Conservation (phyloP, 306 rosid genomes). For the Hippophae gyantsensis region DNA sequence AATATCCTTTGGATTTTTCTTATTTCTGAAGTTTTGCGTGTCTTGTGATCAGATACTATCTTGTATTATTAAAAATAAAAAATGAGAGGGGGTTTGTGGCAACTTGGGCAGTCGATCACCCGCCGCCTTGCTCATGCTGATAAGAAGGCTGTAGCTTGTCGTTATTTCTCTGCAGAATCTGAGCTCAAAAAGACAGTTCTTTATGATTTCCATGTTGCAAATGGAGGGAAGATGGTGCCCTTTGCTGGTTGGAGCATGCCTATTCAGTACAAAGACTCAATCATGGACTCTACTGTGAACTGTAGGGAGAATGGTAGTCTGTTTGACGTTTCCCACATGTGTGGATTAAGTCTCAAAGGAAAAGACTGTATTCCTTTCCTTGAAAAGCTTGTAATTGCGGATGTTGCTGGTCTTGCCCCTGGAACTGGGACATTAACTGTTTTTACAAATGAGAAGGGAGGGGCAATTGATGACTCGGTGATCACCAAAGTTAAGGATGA, state of each 20-base stretch:
- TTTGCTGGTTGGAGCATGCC: conserved; percentile 99
- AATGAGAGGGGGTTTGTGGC: conserved; percentile 77
- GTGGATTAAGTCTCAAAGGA: conserved; percentile 89
- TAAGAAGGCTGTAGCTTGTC: conserved; percentile 65
- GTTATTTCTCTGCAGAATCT: conserved; percentile 57
- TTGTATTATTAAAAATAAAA: conserved; percentile 8
- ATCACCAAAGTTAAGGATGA: conserved; percentile 73
- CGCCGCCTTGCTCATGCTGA: conserved; percentile 70
- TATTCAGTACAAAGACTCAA: conserved; percentile 90
- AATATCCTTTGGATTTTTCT: neutral
- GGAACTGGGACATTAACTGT: conserved; percentile 83
- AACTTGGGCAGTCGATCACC: conserved; percentile 73
- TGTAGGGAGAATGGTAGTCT: conserved; percentile 75
- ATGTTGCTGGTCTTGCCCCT: conserved; percentile 66
- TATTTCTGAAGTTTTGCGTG: neutral
- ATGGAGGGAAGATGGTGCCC: conserved; percentile 96
- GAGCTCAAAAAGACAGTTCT: conserved; percentile 82
- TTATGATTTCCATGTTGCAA: conserved; percentile 69
- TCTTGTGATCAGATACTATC: conserved; percentile 16
- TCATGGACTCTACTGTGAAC: conserved; percentile 83
- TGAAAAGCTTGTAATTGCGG: conserved; percentile 82
- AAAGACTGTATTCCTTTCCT: conserved; percentile 62
- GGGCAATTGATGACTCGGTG: conserved; percentile 88
- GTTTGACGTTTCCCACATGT: conserved; percentile 88
- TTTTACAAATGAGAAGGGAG: conserved; percentile 90